Base-by-base conservation (phyloP, 768 basidiomycete genomes). In the Suillus tomentosus region DNA sequence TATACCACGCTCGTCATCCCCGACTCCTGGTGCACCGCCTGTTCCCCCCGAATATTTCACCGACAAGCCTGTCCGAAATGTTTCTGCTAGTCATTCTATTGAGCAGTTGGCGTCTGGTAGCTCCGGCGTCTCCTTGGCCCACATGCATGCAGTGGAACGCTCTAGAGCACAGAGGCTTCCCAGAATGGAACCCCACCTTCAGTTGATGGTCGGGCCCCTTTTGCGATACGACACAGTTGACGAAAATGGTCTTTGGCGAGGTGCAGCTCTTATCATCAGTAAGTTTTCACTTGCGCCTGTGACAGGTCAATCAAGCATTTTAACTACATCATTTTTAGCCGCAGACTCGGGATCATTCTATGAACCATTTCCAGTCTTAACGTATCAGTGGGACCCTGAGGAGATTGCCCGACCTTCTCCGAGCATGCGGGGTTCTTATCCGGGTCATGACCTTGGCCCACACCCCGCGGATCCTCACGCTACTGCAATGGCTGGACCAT, bases 171-270 rank as follows among this genome's bases (percentile, higher is more conserved):
- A 88, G 43, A 80, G 80, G 59, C 79, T 84, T 7, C 85, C 85
- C 22, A 81, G 86, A 48, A 96, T 92, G 91, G 77, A 88, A 24
- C 95, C 95, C 10, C 85, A 91, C 75, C 82, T 97, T 34, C 89
- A 91, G 74, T 85, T 96, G 70, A 95, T 96, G 94, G 93, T 91
- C 62, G 95, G 95, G 0, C 95, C 95, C 24, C 79, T 98, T 19
- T 77, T 98, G 65, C 87, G 91, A 48, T 98, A 94, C 71, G 95
- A 98, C 72, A 99, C 95, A 0, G 85, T 92, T 31, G 89, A 92
- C 68, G 80, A 87, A 65, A 79, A 85, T 27, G 86, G 88, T 19
- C 79, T 95, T 42, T 99, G 95, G 94, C 84, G 89, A 66, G 96
- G 95, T 8, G 92, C 91, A 14, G 93, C 87, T 13, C 78, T 99